Evolutionary conservation across 2,329 filamentous ascomycete genomes (phyloP).

Genomic region (Pleochaeta shiraiana): DNA sequence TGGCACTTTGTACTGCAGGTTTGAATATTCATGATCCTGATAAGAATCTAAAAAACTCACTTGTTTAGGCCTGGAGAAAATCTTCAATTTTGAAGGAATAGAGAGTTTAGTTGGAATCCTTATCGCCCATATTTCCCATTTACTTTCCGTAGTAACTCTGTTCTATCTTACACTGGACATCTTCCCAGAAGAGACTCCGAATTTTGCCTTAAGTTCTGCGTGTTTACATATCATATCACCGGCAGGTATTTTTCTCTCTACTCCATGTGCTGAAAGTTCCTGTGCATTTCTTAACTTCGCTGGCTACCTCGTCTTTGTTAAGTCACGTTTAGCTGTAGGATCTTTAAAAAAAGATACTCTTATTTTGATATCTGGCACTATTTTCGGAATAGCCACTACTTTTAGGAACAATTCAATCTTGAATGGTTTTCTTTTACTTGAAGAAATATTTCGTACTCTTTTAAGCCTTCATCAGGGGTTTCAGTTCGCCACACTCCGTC

Average conservation of each 20-base stretch:
- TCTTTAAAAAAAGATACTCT: slow-evolving; percentile 22
- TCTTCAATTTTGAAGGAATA: slow-evolving; percentile 16
- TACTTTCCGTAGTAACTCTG: slow-evolving; percentile 50
- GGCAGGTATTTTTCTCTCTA: slow-evolving; percentile 71
- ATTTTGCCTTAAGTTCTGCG: slow-evolving; percentile 44
- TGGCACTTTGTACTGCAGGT: slow-evolving; percentile 17
- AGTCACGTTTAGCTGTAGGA: slow-evolving; percentile 18
- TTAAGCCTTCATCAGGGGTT: slow-evolving; percentile 23
- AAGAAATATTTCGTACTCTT: slow-evolving; percentile 33
- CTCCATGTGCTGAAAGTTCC: slow-evolving; percentile 62
- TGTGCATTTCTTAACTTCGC: slow-evolving; percentile 59
- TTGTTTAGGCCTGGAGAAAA: neutral
- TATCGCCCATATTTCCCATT: slow-evolving; percentile 53
- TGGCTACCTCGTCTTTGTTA: slow-evolving; percentile 48
- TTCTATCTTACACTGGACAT: slow-evolving; percentile 41
- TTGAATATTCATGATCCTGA: slow-evolving; percentile 6
- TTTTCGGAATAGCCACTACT: slow-evolving; percentile 50
- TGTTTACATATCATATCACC: slow-evolving; percentile 66
- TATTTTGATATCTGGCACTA: slow-evolving; percentile 37
- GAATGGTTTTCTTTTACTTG: slow-evolving; percentile 48
- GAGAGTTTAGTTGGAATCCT: slow-evolving; percentile 35
- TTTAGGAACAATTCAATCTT: slow-evolving; percentile 76
- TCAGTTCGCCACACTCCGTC: slow-evolving; percentile 23
- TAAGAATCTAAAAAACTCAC: neutral
- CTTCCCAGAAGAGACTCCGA: slow-evolving; percentile 22